Percentiles rank a stretch among this genome's conserved stretches.
Conservation (phyloP, 768 basidiomycete genomes). For the Scleroderma bovista region DNA sequence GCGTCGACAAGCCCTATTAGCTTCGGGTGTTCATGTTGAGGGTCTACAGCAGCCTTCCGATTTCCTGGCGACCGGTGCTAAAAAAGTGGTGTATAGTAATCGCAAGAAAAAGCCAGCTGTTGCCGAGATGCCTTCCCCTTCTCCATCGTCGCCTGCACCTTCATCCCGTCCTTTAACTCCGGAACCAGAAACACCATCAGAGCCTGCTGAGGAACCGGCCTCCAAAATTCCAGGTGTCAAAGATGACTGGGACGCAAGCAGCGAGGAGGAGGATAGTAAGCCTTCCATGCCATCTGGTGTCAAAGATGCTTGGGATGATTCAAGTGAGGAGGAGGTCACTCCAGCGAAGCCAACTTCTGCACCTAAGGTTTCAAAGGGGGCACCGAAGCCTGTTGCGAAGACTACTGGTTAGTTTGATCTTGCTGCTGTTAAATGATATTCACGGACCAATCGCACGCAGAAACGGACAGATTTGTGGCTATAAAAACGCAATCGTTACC, state of each 20-base stretch:
- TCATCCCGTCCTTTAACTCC: conserved; percentile 47
- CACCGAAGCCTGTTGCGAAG: conserved; percentile 13
- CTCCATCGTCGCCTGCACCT: conserved; percentile 4
- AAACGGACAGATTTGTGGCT: conserved; percentile 2
- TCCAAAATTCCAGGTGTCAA: conserved; percentile 30
- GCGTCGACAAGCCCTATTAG: conserved; percentile 83
- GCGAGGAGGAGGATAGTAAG: conserved; percentile 34
- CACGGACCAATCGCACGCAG: background rate
- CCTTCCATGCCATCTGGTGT: conserved; percentile 26
- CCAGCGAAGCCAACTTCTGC: background rate
- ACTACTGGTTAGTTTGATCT: background rate
- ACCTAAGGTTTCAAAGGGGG: conserved; percentile 1
- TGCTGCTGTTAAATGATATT: background rate
- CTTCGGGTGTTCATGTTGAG: conserved; percentile 85
- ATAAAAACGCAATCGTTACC: conserved; percentile 16
- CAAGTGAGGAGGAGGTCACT: conserved; percentile 49
- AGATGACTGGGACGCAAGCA: conserved; percentile 52
- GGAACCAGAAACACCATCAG: conserved; percentile 18
- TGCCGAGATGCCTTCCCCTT: conserved; percentile 20
- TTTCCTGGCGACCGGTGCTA: conserved; percentile 37
- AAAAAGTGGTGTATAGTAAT: conserved; percentile 78
- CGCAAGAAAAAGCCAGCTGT: conserved; percentile 71
- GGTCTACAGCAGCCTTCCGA: conserved; percentile 64
- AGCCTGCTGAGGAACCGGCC: conserved; percentile 25
- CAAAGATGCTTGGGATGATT: conserved; percentile 67